Evolutionary conservation across 805 yeast species (phyloP).

Genomic region (Nakazawaea ambrosiae): DNA sequence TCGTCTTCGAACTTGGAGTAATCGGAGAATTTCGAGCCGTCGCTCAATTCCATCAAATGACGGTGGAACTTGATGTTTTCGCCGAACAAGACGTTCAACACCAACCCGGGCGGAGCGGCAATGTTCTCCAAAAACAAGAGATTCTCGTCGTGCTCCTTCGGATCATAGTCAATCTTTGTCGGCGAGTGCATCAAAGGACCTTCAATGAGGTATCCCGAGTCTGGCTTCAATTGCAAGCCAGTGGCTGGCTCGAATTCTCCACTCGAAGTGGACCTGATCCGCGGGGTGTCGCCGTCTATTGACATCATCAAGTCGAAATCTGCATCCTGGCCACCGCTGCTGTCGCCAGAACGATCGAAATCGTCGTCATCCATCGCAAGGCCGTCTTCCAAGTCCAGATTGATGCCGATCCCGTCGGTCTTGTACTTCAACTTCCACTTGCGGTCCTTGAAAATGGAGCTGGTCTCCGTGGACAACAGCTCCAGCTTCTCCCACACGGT

Average conservation of each 20-base stretch:
- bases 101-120: slow-evolving; percentile 71
- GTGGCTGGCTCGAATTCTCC: slow-evolving; percentile 11
- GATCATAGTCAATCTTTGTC: slow-evolving; percentile 42
- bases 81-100: slow-evolving; percentile 69
- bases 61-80: slow-evolving; percentile 35
- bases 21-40: slow-evolving; percentile 37
- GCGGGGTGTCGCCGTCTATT: slow-evolving; percentile 18
- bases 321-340: slow-evolving; percentile 4
- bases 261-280: slow-evolving; percentile 8
- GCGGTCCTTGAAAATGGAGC: slow-evolving; percentile 5
- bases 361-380: slow-evolving; percentile 17
- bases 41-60: slow-evolving; percentile 32
- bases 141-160: slow-evolving; percentile 37
- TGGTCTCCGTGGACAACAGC: slow-evolving; percentile 2
- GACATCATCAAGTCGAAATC: slow-evolving; percentile 11
- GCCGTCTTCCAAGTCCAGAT: slow-evolving; percentile 21
- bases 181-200: slow-evolving; percentile 65
- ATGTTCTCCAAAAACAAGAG: slow-evolving; percentile 45
- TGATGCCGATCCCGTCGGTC: slow-evolving; percentile 8
- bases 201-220: slow-evolving; percentile 34
- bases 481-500: slow-evolving; percentile 55
- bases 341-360: slow-evolving; percentile 1
- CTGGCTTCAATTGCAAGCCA: slow-evolving; percentile 26
- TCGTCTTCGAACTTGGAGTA: slow-evolving; percentile 26
- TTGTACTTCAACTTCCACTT: slow-evolving; percentile 6